Evolutionary conservation across 495 filamentous ascomycete genomes (phyloP).

Genomic region (Penicillium paradoxum): DNA sequence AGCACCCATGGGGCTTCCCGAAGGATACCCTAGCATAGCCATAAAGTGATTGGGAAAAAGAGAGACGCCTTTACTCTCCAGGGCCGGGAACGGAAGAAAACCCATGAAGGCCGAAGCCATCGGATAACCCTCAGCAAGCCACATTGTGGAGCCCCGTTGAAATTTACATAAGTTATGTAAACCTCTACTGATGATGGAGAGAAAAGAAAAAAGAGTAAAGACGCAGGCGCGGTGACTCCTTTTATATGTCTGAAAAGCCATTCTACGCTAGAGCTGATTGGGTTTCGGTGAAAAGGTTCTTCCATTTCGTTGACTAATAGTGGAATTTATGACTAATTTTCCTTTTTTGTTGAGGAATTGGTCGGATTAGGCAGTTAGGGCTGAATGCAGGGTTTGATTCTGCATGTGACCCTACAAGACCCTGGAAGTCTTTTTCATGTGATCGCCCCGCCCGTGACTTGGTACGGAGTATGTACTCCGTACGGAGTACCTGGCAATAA

Average conservation of each 20-base stretch:
- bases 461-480: too few species aligned
- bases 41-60: conserved; percentile 45
- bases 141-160: conserved; percentile 38
- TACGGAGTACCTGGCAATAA: too few species aligned
- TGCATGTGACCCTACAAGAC: conserved; percentile 1
- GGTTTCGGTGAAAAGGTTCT: conserved; percentile 13
- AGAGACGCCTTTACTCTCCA: conserved; percentile 38
- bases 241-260: conserved; percentile 18
- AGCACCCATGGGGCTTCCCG: conserved; percentile 44
- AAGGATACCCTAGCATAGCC: conserved; percentile 46
- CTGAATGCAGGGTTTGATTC: neutral
- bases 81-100: conserved; percentile 50
- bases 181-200: conserved; percentile 51
- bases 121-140: conserved; percentile 50
- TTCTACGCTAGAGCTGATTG: conserved; percentile 25
- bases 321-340: neutral
- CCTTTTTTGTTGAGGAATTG: neutral
- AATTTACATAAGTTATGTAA: conserved; percentile 44
- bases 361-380: conserved; percentile 10
- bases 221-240: conserved; percentile 7
- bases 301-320: conserved; percentile 6
- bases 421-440: neutral
- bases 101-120: conserved; percentile 37
- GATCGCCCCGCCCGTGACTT: neutral
- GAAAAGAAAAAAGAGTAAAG: conserved; percentile 31